A percentile compares a stretch with the other conserved stretches of the same genome.
Evolutionary conservation across 371 early-diverging fungal genomes (phyloP).

Genomic region (Circinella umbellata): DNA sequence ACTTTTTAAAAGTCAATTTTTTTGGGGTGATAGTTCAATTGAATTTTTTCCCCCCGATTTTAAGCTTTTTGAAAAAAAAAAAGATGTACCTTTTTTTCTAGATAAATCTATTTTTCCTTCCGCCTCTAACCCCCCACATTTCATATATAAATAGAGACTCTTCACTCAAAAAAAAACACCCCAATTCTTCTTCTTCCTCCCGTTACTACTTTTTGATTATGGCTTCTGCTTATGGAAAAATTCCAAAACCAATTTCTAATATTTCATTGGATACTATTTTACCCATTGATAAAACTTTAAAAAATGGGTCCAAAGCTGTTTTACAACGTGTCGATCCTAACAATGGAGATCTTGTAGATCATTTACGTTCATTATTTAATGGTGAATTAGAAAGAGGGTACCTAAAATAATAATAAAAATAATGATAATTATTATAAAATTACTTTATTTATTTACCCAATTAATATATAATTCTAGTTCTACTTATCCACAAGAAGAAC

Average conservation of each 20-base stretch:
- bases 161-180: neutral
- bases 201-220: conserved; percentile 32
- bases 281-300: conserved; percentile 50
- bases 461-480: conserved; percentile 30
- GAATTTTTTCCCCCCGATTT: no score
- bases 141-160: no score
- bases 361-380: conserved; percentile 67
- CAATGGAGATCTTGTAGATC: conserved; percentile 39
- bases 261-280: conserved; percentile 38
- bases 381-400: conserved; percentile 67
- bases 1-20: no score
- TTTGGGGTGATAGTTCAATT: no score
- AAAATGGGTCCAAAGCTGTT: conserved; percentile 31
- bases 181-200: neutral
- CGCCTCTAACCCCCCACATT: no score
- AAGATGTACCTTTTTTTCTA: no score
- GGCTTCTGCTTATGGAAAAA: conserved; percentile 70
- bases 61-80: no score
- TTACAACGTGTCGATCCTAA: conserved; percentile 37
- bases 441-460: neutral
- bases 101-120: no score
- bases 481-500: conserved; percentile 76
- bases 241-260: conserved; percentile 44
- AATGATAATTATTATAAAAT: conserved; percentile 12
- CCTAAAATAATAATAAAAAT: no score